Evolutionary conservation across 352 stramenopile species (phyloP), one percentile per base, ranked within the genome.

Genomic region (Pythium grandisporangium): DNA sequence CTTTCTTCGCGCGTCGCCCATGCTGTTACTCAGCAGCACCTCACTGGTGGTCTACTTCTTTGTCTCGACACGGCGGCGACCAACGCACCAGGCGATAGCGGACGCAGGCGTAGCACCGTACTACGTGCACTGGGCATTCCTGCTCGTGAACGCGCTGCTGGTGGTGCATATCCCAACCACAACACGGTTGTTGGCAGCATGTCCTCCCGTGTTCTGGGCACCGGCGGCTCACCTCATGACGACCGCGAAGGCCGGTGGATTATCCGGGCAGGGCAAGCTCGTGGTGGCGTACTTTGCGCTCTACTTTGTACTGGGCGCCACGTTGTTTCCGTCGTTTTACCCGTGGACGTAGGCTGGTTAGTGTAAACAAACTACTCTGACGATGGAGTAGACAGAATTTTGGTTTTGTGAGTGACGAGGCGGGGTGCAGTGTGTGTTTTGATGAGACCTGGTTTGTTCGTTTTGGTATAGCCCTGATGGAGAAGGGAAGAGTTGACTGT

Each of bases 1-100:
- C 52, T 98, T 98, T 48, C 22, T 97, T 2, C 70, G 98, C 17
- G 94, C 94, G 12, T 36, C 66, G 19, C 94, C 94, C 1, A 76
- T 96, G 22, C 37, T 97, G 14, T n/a, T 52, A 2, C 54, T 96
- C 13, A 85, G 75, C 41, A n/a, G n/a, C n/a, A n/a, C n/a, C n/a
- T n/a, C n/a, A n/a, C n/a, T n/a, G n/a, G n/a, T n/a, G n/a, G n/a
- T n/a, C n/a, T n/a, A n/a, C n/a, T n/a, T n/a, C n/a, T 46, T 55
- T 14, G 55, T 70, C 30, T 70, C 67, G 19, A 63, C 86, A 22
- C 13, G n/a, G 11, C 17, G 27, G 24, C n/a, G 24, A 5, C 2
- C 17, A n/a, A 34, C 26, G 17, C 27, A 25, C 11, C 16, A 6
- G 3, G 6, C 16, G 22, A n/a, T 17, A n/a, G 16, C 22, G 16